Percentiles rank a stretch among this genome's conserved stretches.
phyloP scores from a whole-genome alignment of 768 basidiomycete genomes.

The Candolleomyces aberdarensis region DNA sequence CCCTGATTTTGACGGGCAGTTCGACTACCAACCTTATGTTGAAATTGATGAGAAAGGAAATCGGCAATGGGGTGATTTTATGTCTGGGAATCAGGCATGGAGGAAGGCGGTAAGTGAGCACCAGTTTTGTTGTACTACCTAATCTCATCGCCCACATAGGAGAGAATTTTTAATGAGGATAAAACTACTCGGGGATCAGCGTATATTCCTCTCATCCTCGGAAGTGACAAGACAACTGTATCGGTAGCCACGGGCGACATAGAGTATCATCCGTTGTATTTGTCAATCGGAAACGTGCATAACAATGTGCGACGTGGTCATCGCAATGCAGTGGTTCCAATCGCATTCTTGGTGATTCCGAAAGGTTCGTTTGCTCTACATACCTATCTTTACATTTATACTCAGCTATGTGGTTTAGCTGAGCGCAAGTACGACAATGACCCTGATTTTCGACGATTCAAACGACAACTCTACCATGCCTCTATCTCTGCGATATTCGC shows the following conservation, averaged over 20 bases:
- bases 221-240: conserved; percentile 36
- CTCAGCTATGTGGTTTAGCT: background rate
- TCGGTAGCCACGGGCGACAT: conserved; percentile 34
- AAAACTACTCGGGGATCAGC: conserved; percentile 22
- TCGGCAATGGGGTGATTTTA: conserved; percentile 30
- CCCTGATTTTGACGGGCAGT: conserved; percentile 28
- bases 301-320: conserved; percentile 31
- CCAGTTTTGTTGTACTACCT: no score
- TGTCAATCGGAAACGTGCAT: conserved; percentile 29
- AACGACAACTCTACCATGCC: conserved; percentile 7
- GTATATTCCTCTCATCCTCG: conserved; percentile 31
- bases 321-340: conserved; percentile 23
- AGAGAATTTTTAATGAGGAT: conserved; percentile 21
- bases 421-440: conserved; percentile 6
- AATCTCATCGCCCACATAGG: no score
- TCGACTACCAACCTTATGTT: conserved; percentile 24
- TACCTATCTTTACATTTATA: no score
- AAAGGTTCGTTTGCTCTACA: no score
- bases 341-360: conserved; percentile 27
- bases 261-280: conserved; percentile 34
- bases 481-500: conserved; percentile 2
- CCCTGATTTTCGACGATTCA: conserved; percentile 8
- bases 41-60: conserved; percentile 14
- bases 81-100: conserved; percentile 45
- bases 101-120: no score